Conservation (phyloP, 345 rosid species). For the Noccaea bulbosa region DNA sequence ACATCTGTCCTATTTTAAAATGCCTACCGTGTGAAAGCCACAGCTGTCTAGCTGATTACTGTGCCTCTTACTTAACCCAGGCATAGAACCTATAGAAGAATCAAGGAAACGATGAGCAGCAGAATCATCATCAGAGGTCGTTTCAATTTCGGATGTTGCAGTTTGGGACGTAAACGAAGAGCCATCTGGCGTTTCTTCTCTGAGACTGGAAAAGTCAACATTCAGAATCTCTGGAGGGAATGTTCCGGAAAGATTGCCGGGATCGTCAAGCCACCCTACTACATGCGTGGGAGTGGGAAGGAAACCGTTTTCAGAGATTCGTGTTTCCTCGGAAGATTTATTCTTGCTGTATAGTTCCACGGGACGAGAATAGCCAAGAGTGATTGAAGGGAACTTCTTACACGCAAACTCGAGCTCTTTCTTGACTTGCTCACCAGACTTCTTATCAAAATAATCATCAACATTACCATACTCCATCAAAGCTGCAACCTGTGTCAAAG, state of each 20-base stretch:
- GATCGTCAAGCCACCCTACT: constrained; percentile 58
- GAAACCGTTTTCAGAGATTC: constrained; percentile 43
- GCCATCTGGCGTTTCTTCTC: constrained; percentile 43
- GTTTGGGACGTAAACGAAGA: constrained; percentile 40
- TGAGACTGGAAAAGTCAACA: constrained; percentile 45
- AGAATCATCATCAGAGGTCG: constrained; percentile 39
- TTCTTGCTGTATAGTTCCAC: constrained; percentile 63
- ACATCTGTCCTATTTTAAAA: constrained; percentile 15
- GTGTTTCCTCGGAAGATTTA: constrained; percentile 38
- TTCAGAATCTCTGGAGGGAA: constrained; percentile 47
- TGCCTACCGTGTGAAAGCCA: constrained; percentile 84
- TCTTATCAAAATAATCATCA: constrained; percentile 55
- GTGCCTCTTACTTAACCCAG: constrained; percentile 74
- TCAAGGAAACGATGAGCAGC: constrained; percentile 55
- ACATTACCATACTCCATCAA: constrained; percentile 53
- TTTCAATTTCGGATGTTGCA: constrained; percentile 45
- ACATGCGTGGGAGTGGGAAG: constrained; percentile 45
- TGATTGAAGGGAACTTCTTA: constrained; percentile 78
- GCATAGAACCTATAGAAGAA: constrained; percentile 55
- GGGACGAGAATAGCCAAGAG: constrained; percentile 61
- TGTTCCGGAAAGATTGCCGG: constrained; percentile 47
- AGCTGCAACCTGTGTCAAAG: constrained; percentile 57
- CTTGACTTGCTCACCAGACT: constrained; percentile 44
- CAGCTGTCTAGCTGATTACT: constrained; percentile 61
- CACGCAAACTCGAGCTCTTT: constrained; percentile 63